A percentile compares a stretch with the other conserved stretches of the same genome.
These are phyloP conservation scores for Aspergillus pseudotamarii DNA, from an alignment of 2,329 filamentous ascomycete species.

Conservation along the genomic window DNA sequence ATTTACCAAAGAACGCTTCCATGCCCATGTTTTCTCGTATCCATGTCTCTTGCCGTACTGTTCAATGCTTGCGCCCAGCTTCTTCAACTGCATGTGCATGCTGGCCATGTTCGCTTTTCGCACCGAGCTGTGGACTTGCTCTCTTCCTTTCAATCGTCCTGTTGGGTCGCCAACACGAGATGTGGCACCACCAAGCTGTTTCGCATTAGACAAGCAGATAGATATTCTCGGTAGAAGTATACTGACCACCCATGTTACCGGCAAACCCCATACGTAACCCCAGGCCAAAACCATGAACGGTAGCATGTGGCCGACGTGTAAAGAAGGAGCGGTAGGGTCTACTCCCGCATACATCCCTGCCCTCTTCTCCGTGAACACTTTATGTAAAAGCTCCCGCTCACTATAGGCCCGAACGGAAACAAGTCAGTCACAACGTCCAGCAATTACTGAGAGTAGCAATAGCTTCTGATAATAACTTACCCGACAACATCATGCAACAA, in stretches of 20 bases:
- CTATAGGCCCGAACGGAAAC: slow-evolving; percentile 25
- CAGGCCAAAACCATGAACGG: slow-evolving; percentile 55
- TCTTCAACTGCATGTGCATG: slow-evolving; percentile 56
- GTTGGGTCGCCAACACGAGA: slow-evolving; percentile 51
- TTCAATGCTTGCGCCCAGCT: slow-evolving; percentile 75
- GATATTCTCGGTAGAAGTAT: not conserved
- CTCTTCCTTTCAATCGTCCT: slow-evolving; percentile 45
- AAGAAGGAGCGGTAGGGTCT: slow-evolving; percentile 53
- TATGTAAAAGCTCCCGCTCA: slow-evolving; percentile 46
- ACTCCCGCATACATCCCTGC: slow-evolving; percentile 52
- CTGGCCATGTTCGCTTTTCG: slow-evolving; percentile 51
- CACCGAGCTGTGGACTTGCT: slow-evolving; percentile 37
- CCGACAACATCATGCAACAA: slow-evolving; percentile 51
- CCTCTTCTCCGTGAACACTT: slow-evolving; percentile 48
- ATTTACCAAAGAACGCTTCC: slow-evolving; percentile 71
- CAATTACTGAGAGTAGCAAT: not conserved
- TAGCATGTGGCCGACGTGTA: slow-evolving; percentile 55
- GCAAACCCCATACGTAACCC: slow-evolving; percentile 53
- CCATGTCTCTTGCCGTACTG: slow-evolving; percentile 66
- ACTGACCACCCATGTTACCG: slow-evolving; percentile 49
- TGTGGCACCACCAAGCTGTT: slow-evolving; percentile 51
- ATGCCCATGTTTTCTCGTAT: slow-evolving; percentile 64
- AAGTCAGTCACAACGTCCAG: slow-evolving; percentile 15
- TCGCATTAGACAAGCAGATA: slow-evolving; percentile 18
- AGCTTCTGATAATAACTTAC: slow-evolving; percentile 27